Evolutionary conservation across 345 rosid genomes (phyloP), one percentile per base, ranked within the genome.

Genomic region (Ceriops decandra): DNA sequence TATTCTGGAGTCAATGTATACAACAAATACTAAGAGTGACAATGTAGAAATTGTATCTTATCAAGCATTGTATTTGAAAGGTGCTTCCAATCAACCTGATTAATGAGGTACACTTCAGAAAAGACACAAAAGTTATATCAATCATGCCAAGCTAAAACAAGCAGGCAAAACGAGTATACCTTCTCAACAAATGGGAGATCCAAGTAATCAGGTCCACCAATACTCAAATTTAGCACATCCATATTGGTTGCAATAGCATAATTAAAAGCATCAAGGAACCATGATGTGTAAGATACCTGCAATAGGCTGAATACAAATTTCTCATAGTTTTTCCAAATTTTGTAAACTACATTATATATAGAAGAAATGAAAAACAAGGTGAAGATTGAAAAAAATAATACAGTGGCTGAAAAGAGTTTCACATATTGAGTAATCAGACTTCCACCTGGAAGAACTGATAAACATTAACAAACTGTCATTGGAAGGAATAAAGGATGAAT

Each of bases 241-340:
- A 93, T 88, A 63, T 89, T 63, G 63, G 87, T 88, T 35, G 98
- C 96, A 57, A 91, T 91, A 67, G 98, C 98, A 82, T 93, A 93
- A 76, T 93, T 93, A 77, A 93, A 93, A 49, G 98, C 96, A 71
- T 93, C 98, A 77, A 91, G 98, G 77, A 93, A 91, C 98, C 98
- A 93, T 57, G 98, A 93, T n/a, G 97, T 89, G 77, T 91, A 93
- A 52, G 98, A 93, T 84, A 93, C 96, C 98, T 93, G 96, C 95
- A 93, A 78, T 78, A 80, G 83, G 95, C 98, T 93, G 93, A 88
- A 88, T 72, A 84, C 76, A 76, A 81, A 85, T 72, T 85, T 88
- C 79, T 93, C 91, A 89, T 83, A 87, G 84, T 82, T 83, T 78
- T 66, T 81, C 68, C 75, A 81, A 77, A 79, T 35, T 66, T 49